These are phyloP conservation scores for Kodamaea restingae DNA, from an alignment of 805 yeast species.

Conservation along the genomic window DNA sequence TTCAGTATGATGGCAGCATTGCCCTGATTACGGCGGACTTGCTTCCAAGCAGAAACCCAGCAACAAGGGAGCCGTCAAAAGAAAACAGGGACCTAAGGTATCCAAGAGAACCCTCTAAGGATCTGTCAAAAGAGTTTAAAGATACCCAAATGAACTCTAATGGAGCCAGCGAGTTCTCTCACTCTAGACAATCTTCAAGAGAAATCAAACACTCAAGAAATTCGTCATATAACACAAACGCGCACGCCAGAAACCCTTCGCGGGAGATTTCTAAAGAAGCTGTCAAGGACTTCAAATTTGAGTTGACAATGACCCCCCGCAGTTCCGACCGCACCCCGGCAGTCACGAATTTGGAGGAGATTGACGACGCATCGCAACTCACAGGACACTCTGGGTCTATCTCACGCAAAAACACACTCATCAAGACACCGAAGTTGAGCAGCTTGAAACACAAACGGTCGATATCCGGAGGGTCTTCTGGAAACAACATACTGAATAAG, in stretches of 20 bases:
- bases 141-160: not conserved
- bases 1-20: slow-evolving; percentile 20
- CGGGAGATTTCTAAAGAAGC: not conserved
- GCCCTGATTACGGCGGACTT: slow-evolving; percentile 2
- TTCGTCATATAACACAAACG: not conserved
- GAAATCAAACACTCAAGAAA: not conserved
- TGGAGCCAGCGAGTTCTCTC: not conserved
- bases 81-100: not conserved
- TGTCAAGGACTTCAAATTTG: not conserved
- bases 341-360: slow-evolving; percentile 34
- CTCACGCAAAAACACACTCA: slow-evolving; percentile 27
- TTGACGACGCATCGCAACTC: not conserved
- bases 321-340: slow-evolving; percentile 17
- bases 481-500: slow-evolving; percentile 22
- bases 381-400: slow-evolving; percentile 8
- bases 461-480: slow-evolving; percentile 29
- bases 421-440: slow-evolving; percentile 27
- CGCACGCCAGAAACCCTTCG: not conserved
- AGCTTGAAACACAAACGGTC: slow-evolving; percentile 40
- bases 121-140: not conserved
- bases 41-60: not conserved
- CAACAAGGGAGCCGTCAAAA: not conserved
- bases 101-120: not conserved
- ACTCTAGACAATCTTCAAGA: slow-evolving; percentile 1
- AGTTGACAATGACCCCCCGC: slow-evolving; percentile 1